Evolutionary conservation across 129 eudicot genomes (phyloP), one percentile per base, ranked within the genome.

Genomic region (Tagetes patula): DNA sequence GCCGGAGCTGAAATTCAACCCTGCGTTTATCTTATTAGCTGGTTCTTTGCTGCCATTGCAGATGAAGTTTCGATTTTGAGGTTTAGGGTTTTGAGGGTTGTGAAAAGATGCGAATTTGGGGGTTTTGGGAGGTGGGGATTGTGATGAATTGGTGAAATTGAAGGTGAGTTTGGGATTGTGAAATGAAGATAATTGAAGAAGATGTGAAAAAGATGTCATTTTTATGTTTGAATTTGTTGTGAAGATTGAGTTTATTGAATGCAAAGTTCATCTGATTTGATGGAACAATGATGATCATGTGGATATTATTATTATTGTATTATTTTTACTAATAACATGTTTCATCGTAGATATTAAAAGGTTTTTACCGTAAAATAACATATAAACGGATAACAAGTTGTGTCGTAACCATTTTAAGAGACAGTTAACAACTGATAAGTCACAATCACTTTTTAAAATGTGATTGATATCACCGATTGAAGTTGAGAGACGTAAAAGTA

Each of bases 141-240:
- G 80, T 60, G 82, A 72, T 41, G 69, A 66, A 66, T 74, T 79
- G 66, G 65, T 27, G 81, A 82, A 75, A 59, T 61, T 82, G 71
- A 67, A 31, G 64, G 81, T 36, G 49, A 36, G n/a, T 50, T 69
- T 71, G 30, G 80, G 84, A 77, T 75, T 74, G 71, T 62, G 84
- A 32, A 52, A 8, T 70, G 80, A 77, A 27, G 63, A 73, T 75
- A 69, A 55, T 64, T 61, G 72, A 40, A 68, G 80, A 78, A 20
- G 67, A 54, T 69, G 80, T 36, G 81, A 70, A 81, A 86, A 84
- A 81, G 87, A 84, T 66, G 74, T 75, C 97, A 88, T 88, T 74
- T 68, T 75, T 53, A 68, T 37, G 41, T 67, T 38, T 14, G 20
- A 47, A 11, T 36, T 73, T 49, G 7, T 56, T 34, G n/a, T 66